phyloP scores from a whole-genome alignment of 192 early-diverging fungal genomes.

The Coemansia aciculifera region DNA sequence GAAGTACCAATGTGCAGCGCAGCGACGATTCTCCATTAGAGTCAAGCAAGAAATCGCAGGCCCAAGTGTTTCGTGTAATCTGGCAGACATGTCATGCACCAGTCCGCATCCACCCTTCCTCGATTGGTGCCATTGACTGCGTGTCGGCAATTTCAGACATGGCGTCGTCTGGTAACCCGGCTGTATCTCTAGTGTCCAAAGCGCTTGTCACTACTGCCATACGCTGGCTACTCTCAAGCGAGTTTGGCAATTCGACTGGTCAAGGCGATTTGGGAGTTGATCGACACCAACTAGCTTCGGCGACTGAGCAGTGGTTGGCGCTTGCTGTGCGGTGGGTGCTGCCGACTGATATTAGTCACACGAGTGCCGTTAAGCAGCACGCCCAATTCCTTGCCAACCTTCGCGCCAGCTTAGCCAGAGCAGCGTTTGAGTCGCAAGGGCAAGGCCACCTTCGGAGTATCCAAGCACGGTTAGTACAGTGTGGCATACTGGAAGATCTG shows the following conservation, averaged over 20 bases:
- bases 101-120: neutral
- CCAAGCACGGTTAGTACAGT: constrained; percentile 1
- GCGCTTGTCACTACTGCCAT: constrained; percentile 3
- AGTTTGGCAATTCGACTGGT: neutral
- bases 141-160: constrained; percentile 10
- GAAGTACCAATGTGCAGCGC: neutral
- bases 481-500: constrained; percentile 15
- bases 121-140: neutral
- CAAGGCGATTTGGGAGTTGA: constrained; percentile 1
- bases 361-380: constrained; percentile 8
- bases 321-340: constrained; percentile 18
- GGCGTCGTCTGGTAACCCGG: neutral
- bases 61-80: constrained; percentile 1
- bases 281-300: neutral
- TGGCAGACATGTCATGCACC: constrained; percentile 25
- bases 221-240: constrained; percentile 22
- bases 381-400: constrained; percentile 11
- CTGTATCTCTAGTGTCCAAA: constrained; percentile 6
- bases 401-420: constrained; percentile 17
- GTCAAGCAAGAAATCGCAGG: neutral
- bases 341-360: constrained; percentile 12
- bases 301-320: constrained; percentile 15
- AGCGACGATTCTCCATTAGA: neutral
- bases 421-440: constrained; percentile 7
- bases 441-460: neutral